These are phyloP conservation scores for Leishmania gerbilli DNA, from an alignment of 208 protist species.

Conservation along the genomic window DNA sequence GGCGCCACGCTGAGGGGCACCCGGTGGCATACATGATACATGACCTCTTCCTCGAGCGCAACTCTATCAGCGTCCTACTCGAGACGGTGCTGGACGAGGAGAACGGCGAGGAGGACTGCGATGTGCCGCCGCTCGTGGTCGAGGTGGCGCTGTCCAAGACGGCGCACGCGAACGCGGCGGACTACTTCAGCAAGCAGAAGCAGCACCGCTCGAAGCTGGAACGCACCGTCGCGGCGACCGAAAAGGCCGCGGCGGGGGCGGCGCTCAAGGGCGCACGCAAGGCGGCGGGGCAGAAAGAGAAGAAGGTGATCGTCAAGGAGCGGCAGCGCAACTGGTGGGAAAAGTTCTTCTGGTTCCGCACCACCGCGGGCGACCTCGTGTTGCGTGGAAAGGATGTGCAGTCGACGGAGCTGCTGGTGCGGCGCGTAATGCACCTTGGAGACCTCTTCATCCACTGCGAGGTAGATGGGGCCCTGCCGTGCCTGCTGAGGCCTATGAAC, in stretches of 20 bases:
- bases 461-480: constrained; percentile 91
- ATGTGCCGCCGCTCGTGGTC: constrained; percentile 67
- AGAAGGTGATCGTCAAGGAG: constrained; percentile 82
- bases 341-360: constrained; percentile 98
- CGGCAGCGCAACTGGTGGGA: constrained; percentile 97
- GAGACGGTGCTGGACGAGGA: constrained; percentile 58
- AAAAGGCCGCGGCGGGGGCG: constrained; percentile 86
- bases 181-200: constrained; percentile 92
- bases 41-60: constrained; percentile 90
- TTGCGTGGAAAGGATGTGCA: constrained; percentile 93
- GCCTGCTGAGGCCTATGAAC: constrained; percentile 92
- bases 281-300: constrained; percentile 66
- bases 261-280: constrained; percentile 64
- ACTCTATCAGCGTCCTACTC: constrained; percentile 86
- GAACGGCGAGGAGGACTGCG: constrained; percentile 64
- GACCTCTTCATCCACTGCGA: constrained; percentile 98
- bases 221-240: constrained; percentile 79
- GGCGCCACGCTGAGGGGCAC: constrained; percentile 90
- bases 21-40: constrained; percentile 94
- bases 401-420: constrained; percentile 96
- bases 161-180: constrained; percentile 94
- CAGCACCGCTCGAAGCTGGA: constrained; percentile 80
- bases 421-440: constrained; percentile 63
- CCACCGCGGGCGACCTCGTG: constrained; percentile 95
- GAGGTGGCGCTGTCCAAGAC: constrained; percentile 93